Evolutionary conservation across 768 basidiomycete species (phyloP).

Genomic region (Boletus subcaerulescens): DNA sequence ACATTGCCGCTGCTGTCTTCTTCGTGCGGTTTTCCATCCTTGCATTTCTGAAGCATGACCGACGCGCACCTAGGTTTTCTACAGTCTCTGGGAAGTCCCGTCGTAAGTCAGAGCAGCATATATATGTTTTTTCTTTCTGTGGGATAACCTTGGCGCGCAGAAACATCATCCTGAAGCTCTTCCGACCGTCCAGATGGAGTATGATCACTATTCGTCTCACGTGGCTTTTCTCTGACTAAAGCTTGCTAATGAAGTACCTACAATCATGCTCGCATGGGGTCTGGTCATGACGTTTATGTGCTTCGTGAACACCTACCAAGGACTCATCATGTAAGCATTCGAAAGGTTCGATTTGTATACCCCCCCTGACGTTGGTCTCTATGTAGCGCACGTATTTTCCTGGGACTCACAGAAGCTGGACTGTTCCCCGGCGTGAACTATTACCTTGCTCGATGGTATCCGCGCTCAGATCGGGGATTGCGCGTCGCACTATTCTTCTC

Average conservation of each 20-base stretch:
- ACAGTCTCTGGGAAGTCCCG: conserved; percentile 36
- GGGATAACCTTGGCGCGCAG: conserved; percentile 15
- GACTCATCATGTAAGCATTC: conserved; percentile 28
- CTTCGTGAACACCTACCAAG: conserved; percentile 32
- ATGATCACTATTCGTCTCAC: neutral
- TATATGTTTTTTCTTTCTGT: neutral
- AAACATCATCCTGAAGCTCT: conserved; percentile 37
- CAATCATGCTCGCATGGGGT: conserved; percentile 40
- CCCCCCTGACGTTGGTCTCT: neutral
- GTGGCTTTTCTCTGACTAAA: conserved; percentile 4
- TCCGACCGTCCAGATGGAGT: conserved; percentile 36
- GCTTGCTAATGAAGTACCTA: conserved; percentile 31
- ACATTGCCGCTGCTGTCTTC: conserved; percentile 39
- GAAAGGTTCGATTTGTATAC: neutral
- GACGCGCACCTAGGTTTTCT: conserved; percentile 27
- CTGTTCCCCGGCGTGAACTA: conserved; percentile 41
- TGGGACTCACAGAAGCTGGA: conserved; percentile 50
- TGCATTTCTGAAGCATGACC: neutral
- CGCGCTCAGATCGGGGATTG: conserved; percentile 51
- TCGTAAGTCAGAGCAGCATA: conserved; percentile 28
- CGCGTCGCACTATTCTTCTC: conserved; percentile 64
- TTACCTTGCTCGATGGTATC: conserved; percentile 57
- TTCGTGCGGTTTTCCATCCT: conserved; percentile 22
- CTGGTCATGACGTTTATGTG: conserved; percentile 38
- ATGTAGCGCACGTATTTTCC: conserved; percentile 38